Evolutionary conservation across 441 rosid species (phyloP).

Genomic region (Macaranga tanarius): DNA sequence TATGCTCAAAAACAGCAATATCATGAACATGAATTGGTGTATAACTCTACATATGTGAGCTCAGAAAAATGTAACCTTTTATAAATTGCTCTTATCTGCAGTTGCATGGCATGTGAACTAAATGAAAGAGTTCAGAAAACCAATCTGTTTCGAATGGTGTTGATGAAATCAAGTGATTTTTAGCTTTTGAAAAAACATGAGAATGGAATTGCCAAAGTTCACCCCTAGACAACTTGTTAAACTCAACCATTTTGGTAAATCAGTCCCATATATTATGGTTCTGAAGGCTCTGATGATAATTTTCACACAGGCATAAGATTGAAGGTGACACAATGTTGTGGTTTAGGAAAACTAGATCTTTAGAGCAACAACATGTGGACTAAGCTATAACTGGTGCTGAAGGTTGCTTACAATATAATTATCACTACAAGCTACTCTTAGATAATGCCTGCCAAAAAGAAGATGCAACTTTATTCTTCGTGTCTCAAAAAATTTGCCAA

Average conservation of each 20-base stretch:
- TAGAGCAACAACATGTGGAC: not conserved
- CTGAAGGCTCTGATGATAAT: not conserved
- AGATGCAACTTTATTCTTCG: not conserved
- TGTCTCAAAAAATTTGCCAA: not conserved
- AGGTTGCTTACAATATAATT: not conserved
- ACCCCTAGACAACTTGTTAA: no score
- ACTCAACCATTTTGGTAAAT: no score
- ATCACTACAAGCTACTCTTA: not conserved
- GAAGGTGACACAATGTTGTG: no score
- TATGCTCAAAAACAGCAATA: not conserved
- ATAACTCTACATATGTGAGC: no score
- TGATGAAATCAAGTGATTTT: not conserved
- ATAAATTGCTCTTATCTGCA: not conserved
- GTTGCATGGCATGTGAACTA: not conserved
- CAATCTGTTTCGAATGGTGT: not conserved
- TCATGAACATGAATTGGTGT: not conserved
- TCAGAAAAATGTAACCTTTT: no score
- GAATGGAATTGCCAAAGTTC: not conserved
- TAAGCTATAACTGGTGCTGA: not conserved
- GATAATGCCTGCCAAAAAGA: not conserved
- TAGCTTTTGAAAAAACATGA: not conserved
- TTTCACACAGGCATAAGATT: no score
- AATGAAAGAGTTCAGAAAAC: not conserved
- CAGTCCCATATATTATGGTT: not conserved
- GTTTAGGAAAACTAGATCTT: not conserved